Evolutionary conservation across 2,329 filamentous ascomycete species (phyloP), one percentile per base, ranked within the genome.

Genomic region (Endoconidiophora polonica): DNA sequence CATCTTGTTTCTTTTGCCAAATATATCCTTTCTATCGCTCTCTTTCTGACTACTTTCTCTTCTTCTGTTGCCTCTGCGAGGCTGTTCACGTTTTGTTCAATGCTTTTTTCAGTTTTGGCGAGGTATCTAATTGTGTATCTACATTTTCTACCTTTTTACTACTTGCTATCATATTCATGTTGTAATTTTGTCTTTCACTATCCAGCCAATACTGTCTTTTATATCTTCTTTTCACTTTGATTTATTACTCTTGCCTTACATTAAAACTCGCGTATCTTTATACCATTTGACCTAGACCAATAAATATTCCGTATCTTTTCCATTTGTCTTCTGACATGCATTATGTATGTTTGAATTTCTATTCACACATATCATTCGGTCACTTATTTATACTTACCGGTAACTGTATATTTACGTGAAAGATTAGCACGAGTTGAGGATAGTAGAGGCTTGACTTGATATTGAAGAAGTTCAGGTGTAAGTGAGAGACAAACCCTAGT

Each of bases 401-500:
- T 33, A 12, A 33, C 29, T 33, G 12, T 12, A 33, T 33, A 33
- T 33, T 12, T 3, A 33, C 7, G 29, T 12, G 12, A 3, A 40
- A 10, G 44, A 37, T 46, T 46, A 46, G 44, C 44, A 33, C 36
- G n/a, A n/a, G 22, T 36, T 5, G 20, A 39, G 24, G 26, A 40
- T 24, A 22, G 9, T 22, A 12, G 26, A 12, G 41, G 10, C 14
- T 38, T 5, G 6, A 24, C 37, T 46, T 10, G 41, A 22, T 43
- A 33, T 43, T 43, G 3, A 43, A 36, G 24, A 24, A 46, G 16
- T 29, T 45, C 40, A 52, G 49, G 44, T 44, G 55, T 53, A 50
- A 53, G 58, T 55, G 56, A 58, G 57, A 60, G 57, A 60, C 58
- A 56, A 59, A 60, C 58, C 58, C 58, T 58, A 44, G 40, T 16